Percentiles rank a stretch among this genome's conserved stretches.
These are phyloP conservation scores for Coniochaeta ligniaria DNA, from an alignment of 2,329 filamentous ascomycete genomes.

Conservation along the genomic window DNA sequence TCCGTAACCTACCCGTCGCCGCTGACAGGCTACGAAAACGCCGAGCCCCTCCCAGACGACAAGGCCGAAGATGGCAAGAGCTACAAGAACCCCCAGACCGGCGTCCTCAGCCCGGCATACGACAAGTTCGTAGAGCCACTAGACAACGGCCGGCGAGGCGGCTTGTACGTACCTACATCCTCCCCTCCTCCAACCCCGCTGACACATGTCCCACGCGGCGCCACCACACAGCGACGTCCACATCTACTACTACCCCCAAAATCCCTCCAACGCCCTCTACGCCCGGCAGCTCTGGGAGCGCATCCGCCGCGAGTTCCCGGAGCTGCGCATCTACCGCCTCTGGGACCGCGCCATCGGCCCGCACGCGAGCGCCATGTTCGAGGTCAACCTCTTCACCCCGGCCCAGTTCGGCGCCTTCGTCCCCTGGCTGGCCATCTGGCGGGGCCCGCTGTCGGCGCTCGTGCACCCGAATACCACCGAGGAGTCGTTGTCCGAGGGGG, in stretches of 20 bases:
- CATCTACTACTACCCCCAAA: conserved; percentile 70
- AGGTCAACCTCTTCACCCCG: conserved; percentile 81
- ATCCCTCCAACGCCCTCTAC: conserved; percentile 55
- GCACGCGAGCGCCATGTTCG: conserved; percentile 83
- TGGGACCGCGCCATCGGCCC: conserved; percentile 76
- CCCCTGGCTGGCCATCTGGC: conserved; percentile 74
- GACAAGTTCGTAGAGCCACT: conserved; percentile 61
- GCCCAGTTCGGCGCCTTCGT: conserved; percentile 86
- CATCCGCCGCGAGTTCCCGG: conserved; percentile 78
- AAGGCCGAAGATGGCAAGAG: conserved; percentile 70
- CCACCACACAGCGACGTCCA: conserved; percentile 58
- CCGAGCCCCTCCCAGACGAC: conserved; percentile 48
- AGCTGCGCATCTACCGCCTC: conserved; percentile 72
- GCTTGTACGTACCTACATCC: too few relatives aligned
- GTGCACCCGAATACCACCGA: conserved; percentile 76
- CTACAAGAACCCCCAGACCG: conserved; percentile 57
- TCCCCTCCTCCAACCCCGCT: background rate
- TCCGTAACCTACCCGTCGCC: conserved; percentile 43
- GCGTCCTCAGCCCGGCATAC: conserved; percentile 60
- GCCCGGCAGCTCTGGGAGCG: conserved; percentile 69
- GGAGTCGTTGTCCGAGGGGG: conserved; percentile 20
- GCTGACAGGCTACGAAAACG: conserved; percentile 48
- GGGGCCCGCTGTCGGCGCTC: conserved; percentile 71
- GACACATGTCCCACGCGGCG: too few relatives aligned
- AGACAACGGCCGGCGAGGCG: conserved; percentile 57